phyloP scores from a whole-genome alignment of 192 early-diverging fungal genomes.

The Coemansia guatemalensis region DNA sequence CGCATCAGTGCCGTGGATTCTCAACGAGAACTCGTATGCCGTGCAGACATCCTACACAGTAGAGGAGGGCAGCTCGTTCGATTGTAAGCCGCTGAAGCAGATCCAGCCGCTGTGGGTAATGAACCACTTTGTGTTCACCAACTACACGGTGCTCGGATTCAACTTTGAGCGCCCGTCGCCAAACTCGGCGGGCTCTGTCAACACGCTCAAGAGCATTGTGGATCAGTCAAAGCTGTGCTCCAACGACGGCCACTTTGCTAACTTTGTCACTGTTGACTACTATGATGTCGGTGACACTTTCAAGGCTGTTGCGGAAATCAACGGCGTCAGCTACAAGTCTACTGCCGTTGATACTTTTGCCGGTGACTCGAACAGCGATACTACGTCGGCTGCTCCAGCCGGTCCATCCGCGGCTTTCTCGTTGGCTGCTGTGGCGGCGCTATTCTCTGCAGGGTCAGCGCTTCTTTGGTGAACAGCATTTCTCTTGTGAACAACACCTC shows the following conservation, averaged over 20 bases:
- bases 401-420: background rate
- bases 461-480: background rate
- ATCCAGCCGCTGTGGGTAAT: slow-evolving; percentile 62
- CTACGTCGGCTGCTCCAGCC: slow-evolving; percentile 2
- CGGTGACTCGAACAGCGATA: background rate
- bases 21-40: slow-evolving; percentile 62
- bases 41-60: slow-evolving; percentile 74
- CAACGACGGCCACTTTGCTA: slow-evolving; percentile 53
- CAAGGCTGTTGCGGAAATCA: slow-evolving; percentile 54
- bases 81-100: slow-evolving; percentile 44
- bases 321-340: slow-evolving; percentile 48
- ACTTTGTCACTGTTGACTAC: slow-evolving; percentile 74
- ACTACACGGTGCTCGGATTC: slow-evolving; percentile 27
- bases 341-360: slow-evolving; percentile 23
- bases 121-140: slow-evolving; percentile 72
- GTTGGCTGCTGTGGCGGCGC: background rate
- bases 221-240: slow-evolving; percentile 60
- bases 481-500: too few species aligned
- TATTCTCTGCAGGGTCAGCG: background rate
- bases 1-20: slow-evolving; percentile 62
- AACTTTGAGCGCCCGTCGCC: slow-evolving; percentile 57
- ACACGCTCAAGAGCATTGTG: slow-evolving; percentile 53
- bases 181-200: slow-evolving; percentile 55
- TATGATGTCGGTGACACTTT: slow-evolving; percentile 63
- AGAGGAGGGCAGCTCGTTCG: slow-evolving; percentile 47